phyloP scores from a whole-genome alignment of 73 alveolate genomes.

The Tetrahymena malaccensis region DNA sequence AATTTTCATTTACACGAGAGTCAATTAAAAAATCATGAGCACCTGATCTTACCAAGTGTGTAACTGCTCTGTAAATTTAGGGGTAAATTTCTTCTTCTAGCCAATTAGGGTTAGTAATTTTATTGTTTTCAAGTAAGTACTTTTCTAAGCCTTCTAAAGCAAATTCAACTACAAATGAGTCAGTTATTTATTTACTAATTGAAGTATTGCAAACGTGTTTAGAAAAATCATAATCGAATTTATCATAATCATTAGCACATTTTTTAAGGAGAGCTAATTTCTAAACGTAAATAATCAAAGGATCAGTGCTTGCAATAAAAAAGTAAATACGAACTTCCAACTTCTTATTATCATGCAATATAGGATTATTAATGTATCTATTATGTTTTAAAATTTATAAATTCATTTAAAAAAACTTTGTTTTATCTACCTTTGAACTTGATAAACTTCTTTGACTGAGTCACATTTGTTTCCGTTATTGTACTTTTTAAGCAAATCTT shows the following conservation, averaged over 20 bases:
- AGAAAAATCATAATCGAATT: neutral
- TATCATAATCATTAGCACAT: constrained; percentile 11
- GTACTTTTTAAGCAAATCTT: neutral
- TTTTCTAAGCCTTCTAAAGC: constrained; percentile 18
- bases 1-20: constrained; percentile 21
- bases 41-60: constrained; percentile 14
- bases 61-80: constrained; percentile 6
- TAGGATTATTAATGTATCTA: constrained; percentile 2
- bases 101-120: constrained; percentile 27
- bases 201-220: constrained; percentile 39
- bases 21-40: constrained; percentile 4
- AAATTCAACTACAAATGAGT: constrained; percentile 16
- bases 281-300: constrained; percentile 24
- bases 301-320: constrained; percentile 23
- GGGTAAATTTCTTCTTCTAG: constrained; percentile 20
- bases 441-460: neutral
- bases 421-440: constrained; percentile 18
- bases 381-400: neutral
- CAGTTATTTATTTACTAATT: neutral
- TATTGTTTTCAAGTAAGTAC: neutral
- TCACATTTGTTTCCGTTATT: constrained; percentile 25
- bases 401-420: neutral
- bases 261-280: constrained; percentile 19
- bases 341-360: constrained; percentile 3
- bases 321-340: constrained; percentile 27